Percentiles rank a stretch among this genome's conserved stretches.
phyloP scores from a whole-genome alignment of 176 grass and related monocot genomes.

The Aegilops tauschii region DNA sequence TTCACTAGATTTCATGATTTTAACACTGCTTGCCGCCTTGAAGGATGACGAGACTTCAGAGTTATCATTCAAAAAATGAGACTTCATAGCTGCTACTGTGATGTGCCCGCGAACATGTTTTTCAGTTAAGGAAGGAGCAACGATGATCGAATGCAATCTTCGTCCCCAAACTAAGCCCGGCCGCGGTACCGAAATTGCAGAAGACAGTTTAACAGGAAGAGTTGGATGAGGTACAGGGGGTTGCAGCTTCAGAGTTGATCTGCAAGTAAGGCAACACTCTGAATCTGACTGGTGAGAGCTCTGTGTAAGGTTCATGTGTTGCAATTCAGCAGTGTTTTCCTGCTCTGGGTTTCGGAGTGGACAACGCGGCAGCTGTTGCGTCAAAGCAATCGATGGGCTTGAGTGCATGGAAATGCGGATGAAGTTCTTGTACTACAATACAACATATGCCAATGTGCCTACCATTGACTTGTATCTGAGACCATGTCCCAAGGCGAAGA shows the following conservation, averaged over 20 bases:
- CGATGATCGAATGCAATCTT: background rate
- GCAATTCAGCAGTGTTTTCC: background rate
- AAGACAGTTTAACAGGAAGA: background rate
- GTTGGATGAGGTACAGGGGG: background rate
- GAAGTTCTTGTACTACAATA: background rate
- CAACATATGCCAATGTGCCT: background rate
- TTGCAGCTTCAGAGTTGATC: background rate
- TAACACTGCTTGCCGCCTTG: too few relatives aligned
- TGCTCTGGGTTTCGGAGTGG: background rate
- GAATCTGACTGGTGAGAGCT: background rate
- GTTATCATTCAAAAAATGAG: background rate
- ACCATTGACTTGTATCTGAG: background rate
- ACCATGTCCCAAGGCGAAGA: background rate
- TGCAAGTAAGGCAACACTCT: background rate
- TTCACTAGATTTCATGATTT: too few relatives aligned
- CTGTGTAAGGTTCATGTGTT: background rate
- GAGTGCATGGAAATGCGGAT: background rate
- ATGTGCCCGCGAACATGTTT: background rate
- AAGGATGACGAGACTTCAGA: too few relatives aligned
- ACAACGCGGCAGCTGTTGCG: background rate
- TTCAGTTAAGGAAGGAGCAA: background rate
- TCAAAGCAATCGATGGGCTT: background rate
- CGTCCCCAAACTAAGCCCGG: conserved; percentile 1
- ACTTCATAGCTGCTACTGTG: background rate
- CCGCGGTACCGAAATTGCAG: background rate